These are phyloP conservation scores for Marasmius fiardii DNA, from an alignment of 1,284 basidiomycete species.

Conservation along the genomic window DNA sequence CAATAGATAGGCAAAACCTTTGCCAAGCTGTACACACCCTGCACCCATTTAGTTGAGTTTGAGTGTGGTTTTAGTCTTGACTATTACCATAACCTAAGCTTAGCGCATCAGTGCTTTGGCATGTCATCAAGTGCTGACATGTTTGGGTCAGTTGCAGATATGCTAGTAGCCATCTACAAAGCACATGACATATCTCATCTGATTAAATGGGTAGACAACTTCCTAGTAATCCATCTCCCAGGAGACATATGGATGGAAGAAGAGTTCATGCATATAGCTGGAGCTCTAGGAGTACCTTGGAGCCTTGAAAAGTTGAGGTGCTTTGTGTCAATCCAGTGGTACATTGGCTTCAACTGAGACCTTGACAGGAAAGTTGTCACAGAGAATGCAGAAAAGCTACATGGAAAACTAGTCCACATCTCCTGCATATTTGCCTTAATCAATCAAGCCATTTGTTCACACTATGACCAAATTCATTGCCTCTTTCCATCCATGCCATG, in stretches of 20 bases:
- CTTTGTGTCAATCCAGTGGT: conserved; percentile 23
- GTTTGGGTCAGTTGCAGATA: conserved; percentile 10
- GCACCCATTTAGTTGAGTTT: too few relatives aligned
- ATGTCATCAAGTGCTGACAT: conserved; percentile 11
- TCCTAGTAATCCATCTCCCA: neutral
- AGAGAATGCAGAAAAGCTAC: conserved; percentile 25
- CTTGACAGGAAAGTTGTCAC: conserved; percentile 21
- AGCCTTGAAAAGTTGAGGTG: conserved; percentile 23
- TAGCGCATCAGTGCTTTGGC: too few relatives aligned
- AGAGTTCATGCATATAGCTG: conserved; percentile 27
- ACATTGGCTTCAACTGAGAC: conserved; percentile 38
- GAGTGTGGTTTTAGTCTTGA: too few relatives aligned
- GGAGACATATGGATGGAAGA: conserved; percentile 21
- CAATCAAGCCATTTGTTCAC: conserved; percentile 28
- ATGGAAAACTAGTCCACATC: conserved; percentile 34
- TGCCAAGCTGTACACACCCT: too few relatives aligned
- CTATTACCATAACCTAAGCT: too few relatives aligned
- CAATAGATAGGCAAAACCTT: too few relatives aligned
- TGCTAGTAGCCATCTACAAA: conserved; percentile 3
- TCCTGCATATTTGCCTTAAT: conserved; percentile 26
- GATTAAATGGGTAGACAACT: conserved; percentile 5
- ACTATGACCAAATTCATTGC: conserved; percentile 21
- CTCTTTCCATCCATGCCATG: conserved; percentile 14
- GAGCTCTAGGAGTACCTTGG: conserved; percentile 29
- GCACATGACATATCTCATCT: neutral